Evolutionary conservation across 2,329 filamentous ascomycete species (phyloP).

Genomic region (Diaporthe citriasiana): DNA sequence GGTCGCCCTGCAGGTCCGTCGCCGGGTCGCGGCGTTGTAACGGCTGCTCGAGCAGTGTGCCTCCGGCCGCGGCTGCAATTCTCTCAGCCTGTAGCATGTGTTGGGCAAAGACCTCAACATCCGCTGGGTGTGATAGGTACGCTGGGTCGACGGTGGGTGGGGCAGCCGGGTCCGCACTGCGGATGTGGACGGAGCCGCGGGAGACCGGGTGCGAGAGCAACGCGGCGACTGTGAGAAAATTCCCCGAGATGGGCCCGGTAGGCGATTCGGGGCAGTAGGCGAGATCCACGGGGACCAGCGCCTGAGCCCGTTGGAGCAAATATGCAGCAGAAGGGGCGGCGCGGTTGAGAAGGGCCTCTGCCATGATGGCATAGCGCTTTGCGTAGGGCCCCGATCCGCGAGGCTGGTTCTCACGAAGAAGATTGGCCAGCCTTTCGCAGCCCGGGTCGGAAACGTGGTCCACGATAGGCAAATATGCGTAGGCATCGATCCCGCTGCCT

Average conservation of each 20-base stretch:
- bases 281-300: not conserved
- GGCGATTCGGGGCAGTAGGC: not conserved
- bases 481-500: not conserved
- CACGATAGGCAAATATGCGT: conserved; percentile 5
- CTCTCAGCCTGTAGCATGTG: conserved; percentile 1
- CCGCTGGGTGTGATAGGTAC: conserved; percentile 1
- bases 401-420: no score
- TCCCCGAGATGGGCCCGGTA: not conserved
- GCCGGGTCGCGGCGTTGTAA: conserved; percentile 4
- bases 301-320: not conserved
- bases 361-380: not conserved
- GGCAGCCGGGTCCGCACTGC: not conserved
- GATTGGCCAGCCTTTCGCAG: no score
- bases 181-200: conserved; percentile 6
- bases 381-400: no score
- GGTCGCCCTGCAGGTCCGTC: not conserved
- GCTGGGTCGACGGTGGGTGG: not conserved
- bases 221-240: not conserved
- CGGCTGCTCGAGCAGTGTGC: not conserved
- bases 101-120: not conserved
- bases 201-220: not conserved
- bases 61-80: not conserved
- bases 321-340: not conserved
- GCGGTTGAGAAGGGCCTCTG: not conserved
- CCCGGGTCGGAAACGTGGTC: no score